A percentile compares a stretch with the other conserved stretches of the same genome.
Conservation (phyloP, 75 land plant genomes). For the Chamaecyparis obtusa region DNA sequence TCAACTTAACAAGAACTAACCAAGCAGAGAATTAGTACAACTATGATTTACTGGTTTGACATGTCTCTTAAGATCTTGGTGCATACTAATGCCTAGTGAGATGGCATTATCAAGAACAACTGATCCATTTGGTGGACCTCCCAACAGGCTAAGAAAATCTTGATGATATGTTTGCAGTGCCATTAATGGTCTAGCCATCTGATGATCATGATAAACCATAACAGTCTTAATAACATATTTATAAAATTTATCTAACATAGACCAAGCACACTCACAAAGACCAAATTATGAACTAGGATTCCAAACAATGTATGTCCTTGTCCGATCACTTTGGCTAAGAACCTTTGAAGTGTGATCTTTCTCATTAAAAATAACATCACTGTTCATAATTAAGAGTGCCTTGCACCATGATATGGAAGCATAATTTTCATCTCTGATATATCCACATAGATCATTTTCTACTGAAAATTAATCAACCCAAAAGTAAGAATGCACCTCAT, state of each 20-base stretch:
- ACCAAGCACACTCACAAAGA: constrained; percentile 65
- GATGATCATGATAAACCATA: constrained; percentile 29
- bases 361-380: constrained; percentile 42
- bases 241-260: constrained; percentile 63
- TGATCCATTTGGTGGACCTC: constrained; percentile 52
- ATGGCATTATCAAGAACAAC: constrained; percentile 66
- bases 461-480: constrained; percentile 71
- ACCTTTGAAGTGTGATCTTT: constrained; percentile 45
- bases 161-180: constrained; percentile 37
- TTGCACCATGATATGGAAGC: constrained; percentile 60
- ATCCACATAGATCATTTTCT: constrained; percentile 55
- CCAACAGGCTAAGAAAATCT: constrained; percentile 36
- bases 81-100: constrained; percentile 45
- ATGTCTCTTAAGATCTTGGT: constrained; percentile 30
- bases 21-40: not conserved
- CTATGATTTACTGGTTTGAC: constrained; percentile 1
- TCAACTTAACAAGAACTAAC: constrained; percentile 5
- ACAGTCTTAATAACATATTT: constrained; percentile 61
- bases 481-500: constrained; percentile 71
- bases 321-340: constrained; percentile 27
- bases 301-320: constrained; percentile 31
- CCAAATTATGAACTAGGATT: constrained; percentile 75
- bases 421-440: constrained; percentile 53
- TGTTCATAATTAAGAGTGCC: constrained; percentile 56
- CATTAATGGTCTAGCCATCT: constrained; percentile 29